Evolutionary conservation across 2,329 filamentous ascomycete species (phyloP).

Genomic region (Clarireedia paspali): DNA sequence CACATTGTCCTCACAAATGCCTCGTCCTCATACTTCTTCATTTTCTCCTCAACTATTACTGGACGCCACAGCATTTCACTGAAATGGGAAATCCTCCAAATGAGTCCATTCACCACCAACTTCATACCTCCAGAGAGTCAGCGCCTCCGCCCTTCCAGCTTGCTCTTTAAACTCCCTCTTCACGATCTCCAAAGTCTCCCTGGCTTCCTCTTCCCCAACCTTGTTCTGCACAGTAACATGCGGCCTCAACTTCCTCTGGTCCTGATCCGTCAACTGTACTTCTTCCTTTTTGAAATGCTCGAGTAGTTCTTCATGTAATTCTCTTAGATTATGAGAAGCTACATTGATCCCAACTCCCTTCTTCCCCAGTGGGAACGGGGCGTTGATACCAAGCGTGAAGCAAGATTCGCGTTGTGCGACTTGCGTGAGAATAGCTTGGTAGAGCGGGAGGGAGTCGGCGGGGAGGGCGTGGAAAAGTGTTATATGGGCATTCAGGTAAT

Average conservation of each 20-base stretch:
- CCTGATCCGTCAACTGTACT: constrained; percentile 7
- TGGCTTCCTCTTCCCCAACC: constrained; percentile 6
- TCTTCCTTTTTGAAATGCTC: not conserved
- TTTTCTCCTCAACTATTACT: too few species aligned
- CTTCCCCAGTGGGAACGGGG: not conserved
- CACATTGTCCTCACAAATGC: too few species aligned
- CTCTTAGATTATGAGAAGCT: not conserved
- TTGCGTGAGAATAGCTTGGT: not conserved
- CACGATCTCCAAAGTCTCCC: not conserved
- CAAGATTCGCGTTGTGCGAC: not conserved
- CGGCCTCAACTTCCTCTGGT: not conserved
- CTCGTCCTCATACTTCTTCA: too few species aligned
- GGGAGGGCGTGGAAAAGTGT: constrained; percentile 10
- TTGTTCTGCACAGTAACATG: constrained; percentile 12
- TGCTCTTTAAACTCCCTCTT: not conserved
- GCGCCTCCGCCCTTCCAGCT: constrained; percentile 4
- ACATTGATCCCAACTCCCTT: not conserved
- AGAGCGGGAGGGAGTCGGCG: not conserved
- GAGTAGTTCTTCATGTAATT: not conserved
- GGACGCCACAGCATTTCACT: not conserved
- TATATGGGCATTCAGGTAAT: constrained; percentile 10
- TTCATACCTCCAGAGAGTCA: constrained; percentile 11
- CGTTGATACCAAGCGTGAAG: constrained; percentile 5
- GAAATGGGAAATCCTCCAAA: constrained; percentile 7
- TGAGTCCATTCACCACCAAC: constrained; percentile 8